Evolutionary conservation across 1,284 basidiomycete species (phyloP), one percentile per base, ranked within the genome.

Genomic region (Caloboletus firmus): DNA sequence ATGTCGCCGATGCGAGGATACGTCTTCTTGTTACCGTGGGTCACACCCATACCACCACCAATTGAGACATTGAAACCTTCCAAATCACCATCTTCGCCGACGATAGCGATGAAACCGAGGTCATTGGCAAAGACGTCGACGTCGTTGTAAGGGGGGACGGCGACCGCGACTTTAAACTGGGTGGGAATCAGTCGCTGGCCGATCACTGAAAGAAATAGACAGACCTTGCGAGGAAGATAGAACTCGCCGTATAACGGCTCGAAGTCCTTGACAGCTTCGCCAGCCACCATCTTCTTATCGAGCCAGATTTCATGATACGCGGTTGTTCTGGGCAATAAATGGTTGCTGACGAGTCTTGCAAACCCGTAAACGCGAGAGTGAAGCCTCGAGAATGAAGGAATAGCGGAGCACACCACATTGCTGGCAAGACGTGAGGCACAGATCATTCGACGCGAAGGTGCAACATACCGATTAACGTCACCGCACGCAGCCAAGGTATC

Each of bases 271-370:
- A 97, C 73, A 1, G 93, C 93, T 41, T 93, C 93, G 26, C 93
- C 94, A 18, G 89, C 91, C 34, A 98, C 87, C 61, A 95, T 76
- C 78, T 97, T 95, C 78, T 95, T 93, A 79, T 98, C 94, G 49
- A 98, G 79, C 96, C 97, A 99, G 63, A 99, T 98, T 76, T 99
- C 97, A 71, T 98, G 95, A 74, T 99, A 99, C 2, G 97, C 96
- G 6, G 86, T 87, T 18, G 95, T 98, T 50, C 87, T 82, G 17
- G 96, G 96, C 35, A 98, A 79, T 20, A 99, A 83, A 69, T 92
- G 89, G 65, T 89, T 86, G 72, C 92, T 95, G 65, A 97, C 81
- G 49, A 79, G 77, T 71, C 89, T 92, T n/a, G 93, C 82, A 68
- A 97, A 97, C 48, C 90, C 80, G 69, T 86, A 95, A 18, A 94